Evolutionary conservation across 2,329 filamentous ascomycete species (phyloP).

Genomic region (Mycogone perniciosa): DNA sequence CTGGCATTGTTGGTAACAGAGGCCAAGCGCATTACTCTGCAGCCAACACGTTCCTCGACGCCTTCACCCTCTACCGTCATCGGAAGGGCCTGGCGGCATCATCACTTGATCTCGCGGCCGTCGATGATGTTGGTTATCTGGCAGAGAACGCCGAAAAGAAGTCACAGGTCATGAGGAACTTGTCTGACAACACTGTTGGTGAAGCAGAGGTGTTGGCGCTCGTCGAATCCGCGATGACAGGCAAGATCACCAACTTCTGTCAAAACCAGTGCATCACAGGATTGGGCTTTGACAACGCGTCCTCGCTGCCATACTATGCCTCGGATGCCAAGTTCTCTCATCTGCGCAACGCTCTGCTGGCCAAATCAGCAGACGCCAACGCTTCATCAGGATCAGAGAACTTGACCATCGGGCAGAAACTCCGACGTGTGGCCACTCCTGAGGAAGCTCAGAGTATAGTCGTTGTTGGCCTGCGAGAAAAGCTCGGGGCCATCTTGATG

Average conservation of each 20-base stretch:
- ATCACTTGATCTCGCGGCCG: slow-evolving; percentile 46
- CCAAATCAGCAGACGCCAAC: slow-evolving; percentile 14
- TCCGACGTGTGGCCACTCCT: slow-evolving; percentile 9
- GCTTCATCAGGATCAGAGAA: slow-evolving; percentile 6
- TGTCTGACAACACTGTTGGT: slow-evolving; percentile 42
- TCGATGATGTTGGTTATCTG: slow-evolving; percentile 45
- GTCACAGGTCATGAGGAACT: slow-evolving; percentile 42
- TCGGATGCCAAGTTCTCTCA: slow-evolving; percentile 49
- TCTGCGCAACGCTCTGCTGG: slow-evolving; percentile 35
- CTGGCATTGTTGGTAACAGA: slow-evolving; percentile 45
- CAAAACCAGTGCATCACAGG: slow-evolving; percentile 49
- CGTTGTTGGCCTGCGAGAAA: slow-evolving; percentile 18
- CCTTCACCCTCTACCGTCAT: slow-evolving; percentile 29
- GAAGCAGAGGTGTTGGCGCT: slow-evolving; percentile 50
- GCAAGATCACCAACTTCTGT: slow-evolving; percentile 35
- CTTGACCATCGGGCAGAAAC: slow-evolving; percentile 15
- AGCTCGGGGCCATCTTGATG: slow-evolving; percentile 31
- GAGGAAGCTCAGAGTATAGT: slow-evolving; percentile 23
- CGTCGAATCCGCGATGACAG: slow-evolving; percentile 44
- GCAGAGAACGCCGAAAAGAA: slow-evolving; percentile 39
- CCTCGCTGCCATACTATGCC: slow-evolving; percentile 46
- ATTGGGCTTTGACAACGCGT: slow-evolving; percentile 39
- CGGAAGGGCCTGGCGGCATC: slow-evolving; percentile 36
- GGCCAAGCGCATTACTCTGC: slow-evolving; percentile 49
- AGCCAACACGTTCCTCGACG: slow-evolving; percentile 39